Conservation (phyloP, 2,329 filamentous ascomycete species). For the Talaromyces amestolkiae region DNA sequence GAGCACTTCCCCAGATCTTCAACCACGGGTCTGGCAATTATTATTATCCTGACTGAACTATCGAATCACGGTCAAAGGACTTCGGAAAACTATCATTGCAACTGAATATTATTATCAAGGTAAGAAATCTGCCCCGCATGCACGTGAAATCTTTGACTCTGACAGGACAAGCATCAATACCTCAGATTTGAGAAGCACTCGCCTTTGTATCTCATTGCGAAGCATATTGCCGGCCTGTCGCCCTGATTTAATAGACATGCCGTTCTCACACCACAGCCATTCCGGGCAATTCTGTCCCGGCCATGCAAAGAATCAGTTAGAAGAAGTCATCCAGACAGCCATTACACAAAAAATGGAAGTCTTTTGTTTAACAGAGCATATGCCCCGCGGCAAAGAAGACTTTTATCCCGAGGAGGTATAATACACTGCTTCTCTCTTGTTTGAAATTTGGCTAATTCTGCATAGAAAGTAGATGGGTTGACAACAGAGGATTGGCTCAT, state of each 20-base stretch:
- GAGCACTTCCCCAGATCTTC: background rate
- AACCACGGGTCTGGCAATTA: background rate
- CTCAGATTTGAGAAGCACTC: background rate
- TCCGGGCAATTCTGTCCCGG: constrained; percentile 94
- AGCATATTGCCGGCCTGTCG: background rate
- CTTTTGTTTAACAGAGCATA: constrained; percentile 91
- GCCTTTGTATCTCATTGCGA: background rate
- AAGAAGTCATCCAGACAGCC: constrained; percentile 77
- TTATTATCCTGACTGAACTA: background rate
- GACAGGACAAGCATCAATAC: background rate
- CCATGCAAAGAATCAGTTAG: constrained; percentile 81
- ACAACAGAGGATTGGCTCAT: constrained; percentile 31
- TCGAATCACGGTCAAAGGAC: background rate
- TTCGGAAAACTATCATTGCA: background rate
- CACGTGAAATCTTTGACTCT: background rate
- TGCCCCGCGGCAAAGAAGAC: constrained; percentile 76
- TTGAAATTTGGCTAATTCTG: background rate
- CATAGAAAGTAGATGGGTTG: constrained; percentile 21
- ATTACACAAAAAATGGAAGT: constrained; percentile 75
- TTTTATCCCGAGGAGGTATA: constrained; percentile 86
- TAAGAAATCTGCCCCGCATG: constrained; percentile 11
- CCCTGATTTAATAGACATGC: constrained; percentile 58
- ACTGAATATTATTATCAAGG: background rate
- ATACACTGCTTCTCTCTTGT: too few relatives aligned
- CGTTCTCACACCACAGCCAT: constrained; percentile 96